phyloP scores from a whole-genome alignment of 768 basidiomycete species.

The button mushroom (Agaricus bisporus) region DNA sequence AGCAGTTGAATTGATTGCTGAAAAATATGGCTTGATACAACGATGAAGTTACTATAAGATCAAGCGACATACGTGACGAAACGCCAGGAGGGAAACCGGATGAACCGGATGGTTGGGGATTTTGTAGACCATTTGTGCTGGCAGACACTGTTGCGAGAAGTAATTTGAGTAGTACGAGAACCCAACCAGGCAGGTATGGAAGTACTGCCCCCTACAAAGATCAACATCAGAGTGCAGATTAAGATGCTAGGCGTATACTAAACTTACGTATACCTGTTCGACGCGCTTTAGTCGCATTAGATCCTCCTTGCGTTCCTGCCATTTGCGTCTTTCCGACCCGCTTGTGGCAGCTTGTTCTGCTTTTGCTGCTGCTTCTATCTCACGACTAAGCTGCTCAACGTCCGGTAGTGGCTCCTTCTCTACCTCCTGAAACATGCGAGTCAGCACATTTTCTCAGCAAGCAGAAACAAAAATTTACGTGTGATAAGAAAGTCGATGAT shows the following conservation, averaged over 20 bases:
- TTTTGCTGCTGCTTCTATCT: conserved; percentile 63
- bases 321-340: conserved; percentile 45
- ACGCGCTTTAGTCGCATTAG: conserved; percentile 83
- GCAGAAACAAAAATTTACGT: conserved; percentile 22
- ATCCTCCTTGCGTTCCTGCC: conserved; percentile 69
- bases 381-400: conserved; percentile 63
- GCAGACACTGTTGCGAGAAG: conserved; percentile 91
- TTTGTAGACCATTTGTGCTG: conserved; percentile 48
- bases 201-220: conserved; percentile 65
- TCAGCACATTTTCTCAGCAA: neutral
- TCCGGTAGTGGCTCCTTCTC: conserved; percentile 69
- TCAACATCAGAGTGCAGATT: neutral
- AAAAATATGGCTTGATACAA: neutral
- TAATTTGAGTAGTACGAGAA: conserved; percentile 88
- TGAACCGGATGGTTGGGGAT: conserved; percentile 61
- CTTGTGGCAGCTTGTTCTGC: conserved; percentile 32
- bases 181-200: conserved; percentile 83
- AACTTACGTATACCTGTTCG: conserved; percentile 86
- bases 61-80: conserved; percentile 46
- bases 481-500: conserved; percentile 39
- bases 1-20: conserved; percentile 26
- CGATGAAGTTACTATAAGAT: neutral
- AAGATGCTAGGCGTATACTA: neutral
- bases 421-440: conserved; percentile 36
- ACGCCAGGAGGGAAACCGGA: conserved; percentile 70